Conservation (phyloP, 768 basidiomycete species). For the Leccinum variicolor region DNA sequence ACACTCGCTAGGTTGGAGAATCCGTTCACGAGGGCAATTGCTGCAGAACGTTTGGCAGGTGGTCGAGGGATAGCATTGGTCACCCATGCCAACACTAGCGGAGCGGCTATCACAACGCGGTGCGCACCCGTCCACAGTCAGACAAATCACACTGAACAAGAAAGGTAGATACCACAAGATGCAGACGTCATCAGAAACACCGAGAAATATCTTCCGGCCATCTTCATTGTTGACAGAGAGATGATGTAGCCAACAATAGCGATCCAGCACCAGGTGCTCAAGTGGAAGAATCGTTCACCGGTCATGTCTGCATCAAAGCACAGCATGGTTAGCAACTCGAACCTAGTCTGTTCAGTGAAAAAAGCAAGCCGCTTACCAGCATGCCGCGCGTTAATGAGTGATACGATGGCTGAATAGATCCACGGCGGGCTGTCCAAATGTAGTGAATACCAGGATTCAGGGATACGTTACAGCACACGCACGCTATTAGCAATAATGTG, state of each 20-base stretch:
- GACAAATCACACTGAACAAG: neutral
- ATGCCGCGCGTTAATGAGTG: slow-evolving; percentile 28
- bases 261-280: slow-evolving; percentile 54
- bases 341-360: neutral
- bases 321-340: slow-evolving; percentile 10
- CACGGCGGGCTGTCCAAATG: slow-evolving; percentile 51
- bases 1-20: slow-evolving; percentile 55
- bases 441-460: neutral
- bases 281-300: slow-evolving; percentile 66
- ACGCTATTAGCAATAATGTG: slow-evolving; percentile 59
- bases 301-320: slow-evolving; percentile 40
- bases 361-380: slow-evolving; percentile 35
- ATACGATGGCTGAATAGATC: slow-evolving; percentile 49
- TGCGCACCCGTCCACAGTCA: neutral
- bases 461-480: slow-evolving; percentile 19
- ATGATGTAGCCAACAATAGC: slow-evolving; percentile 62
- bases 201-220: slow-evolving; percentile 53
- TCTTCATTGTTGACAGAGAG: slow-evolving; percentile 48
- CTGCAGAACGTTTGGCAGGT: slow-evolving; percentile 50
- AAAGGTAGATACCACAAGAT: slow-evolving; percentile 35
- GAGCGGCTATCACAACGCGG: slow-evolving; percentile 29
- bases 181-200: slow-evolving; percentile 63
- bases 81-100: slow-evolving; percentile 52
- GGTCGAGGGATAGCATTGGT: slow-evolving; percentile 59
- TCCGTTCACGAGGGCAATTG: slow-evolving; percentile 62